Percentiles rank a stretch among this genome's conserved stretches.
Conservation (phyloP, 2,329 filamentous ascomycete species). For the Stachybotrys echinatus region DNA sequence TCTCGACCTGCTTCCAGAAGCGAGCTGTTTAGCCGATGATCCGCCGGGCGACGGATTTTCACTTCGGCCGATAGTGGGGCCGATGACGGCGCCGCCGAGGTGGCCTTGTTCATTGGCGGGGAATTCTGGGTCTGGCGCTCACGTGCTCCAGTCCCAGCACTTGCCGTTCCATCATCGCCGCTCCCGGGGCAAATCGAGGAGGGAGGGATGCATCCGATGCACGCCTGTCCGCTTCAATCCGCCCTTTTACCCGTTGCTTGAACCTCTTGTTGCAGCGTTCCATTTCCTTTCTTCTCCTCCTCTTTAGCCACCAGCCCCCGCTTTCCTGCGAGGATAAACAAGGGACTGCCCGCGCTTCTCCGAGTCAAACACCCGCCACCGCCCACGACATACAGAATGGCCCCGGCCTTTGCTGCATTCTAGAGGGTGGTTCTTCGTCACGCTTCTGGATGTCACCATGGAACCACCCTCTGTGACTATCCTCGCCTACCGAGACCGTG, state of each 20-base stretch:
- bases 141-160: background rate
- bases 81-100: background rate
- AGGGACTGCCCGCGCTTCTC: constrained; percentile 1
- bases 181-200: background rate
- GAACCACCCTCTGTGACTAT: constrained; percentile 48
- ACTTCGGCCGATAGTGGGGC: constrained; percentile 9
- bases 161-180: constrained; percentile 1
- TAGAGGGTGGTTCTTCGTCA: constrained; percentile 47
- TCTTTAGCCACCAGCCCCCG: too few relatives aligned
- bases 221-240: background rate
- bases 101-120: background rate
- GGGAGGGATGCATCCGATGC: background rate
- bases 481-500: constrained; percentile 21
- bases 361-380: background rate
- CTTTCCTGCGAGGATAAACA: background rate
- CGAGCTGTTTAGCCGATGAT: constrained; percentile 9
- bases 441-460: constrained; percentile 41
- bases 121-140: background rate
- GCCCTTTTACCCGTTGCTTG: background rate
- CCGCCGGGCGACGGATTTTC: constrained; percentile 15
- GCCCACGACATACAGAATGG: constrained; percentile 11
- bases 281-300: constrained; percentile 1
- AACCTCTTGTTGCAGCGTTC: background rate
- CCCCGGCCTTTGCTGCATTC: constrained; percentile 38
- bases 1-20: constrained; percentile 12